Base-by-base conservation (phyloP, 805 yeast genomes). In the Barnettozyma wickerhamii region DNA sequence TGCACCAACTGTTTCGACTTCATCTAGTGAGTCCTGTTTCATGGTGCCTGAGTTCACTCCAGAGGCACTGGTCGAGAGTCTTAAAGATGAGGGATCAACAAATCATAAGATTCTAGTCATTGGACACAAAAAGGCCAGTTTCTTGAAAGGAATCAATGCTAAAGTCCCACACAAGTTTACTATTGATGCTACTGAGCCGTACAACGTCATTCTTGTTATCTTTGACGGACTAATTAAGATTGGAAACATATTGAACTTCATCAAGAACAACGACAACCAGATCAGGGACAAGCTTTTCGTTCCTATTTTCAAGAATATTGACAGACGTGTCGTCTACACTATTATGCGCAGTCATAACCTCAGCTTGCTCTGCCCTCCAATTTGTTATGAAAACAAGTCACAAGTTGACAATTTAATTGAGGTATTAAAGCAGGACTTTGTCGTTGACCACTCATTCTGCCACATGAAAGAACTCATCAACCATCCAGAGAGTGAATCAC, bases 211-310 rank as follows among this genome's bases (percentile, higher is more conserved):
- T 10, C 34, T 56, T 19, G 43, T 56, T 4, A 45, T 56, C 10
- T 56, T 56, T 46, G 59, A 56, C 41, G 61, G 61, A 4, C 40
- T 56, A 27, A 37, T 47, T 18, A 56, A 56, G 44, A 54, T 56
- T 39, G 61, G 61, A 2, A 56, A 56, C 33, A 50, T 56, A 10
- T 42, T 56, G 37, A 52, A 55, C 31, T 52, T 55, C 33, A 49
- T 54, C 33, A 56, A 55, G 37, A 41, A 46, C 17, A 39, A 43
- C 12, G 31, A 35, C 19, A 29, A 33, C 4, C 12, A 18, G 14
- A 2, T 41, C 6, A 19, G 35, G 12, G 40, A 41, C 10, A 53
- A 52, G 39, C 37, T 47, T 7, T 43, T 55, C 35, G 45, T 56
- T 14, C 61, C 61, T 6, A 29, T 56, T n/a, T 50, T 48, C 37